phyloP scores from a whole-genome alignment of 2,329 filamentous ascomycete genomes.

The Aureobasidium sp. region DNA sequence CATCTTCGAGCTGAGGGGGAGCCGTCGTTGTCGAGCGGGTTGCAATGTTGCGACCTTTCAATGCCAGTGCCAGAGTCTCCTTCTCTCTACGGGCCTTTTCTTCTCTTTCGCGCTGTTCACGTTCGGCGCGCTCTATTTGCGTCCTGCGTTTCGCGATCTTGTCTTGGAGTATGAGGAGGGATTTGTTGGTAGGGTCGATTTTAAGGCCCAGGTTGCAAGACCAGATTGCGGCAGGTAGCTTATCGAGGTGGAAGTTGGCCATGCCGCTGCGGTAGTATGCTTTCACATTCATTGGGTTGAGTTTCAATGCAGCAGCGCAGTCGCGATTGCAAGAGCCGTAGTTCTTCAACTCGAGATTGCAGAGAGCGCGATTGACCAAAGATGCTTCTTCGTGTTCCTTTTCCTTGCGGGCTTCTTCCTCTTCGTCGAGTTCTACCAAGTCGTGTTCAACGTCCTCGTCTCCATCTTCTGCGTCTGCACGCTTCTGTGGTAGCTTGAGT shows the following conservation, averaged over 20 bases:
- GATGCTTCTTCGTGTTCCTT: constrained; percentile 63
- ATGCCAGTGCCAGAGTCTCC: constrained; percentile 42
- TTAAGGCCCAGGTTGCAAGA: constrained; percentile 66
- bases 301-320: constrained; percentile 67
- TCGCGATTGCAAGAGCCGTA: constrained; percentile 81
- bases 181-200: constrained; percentile 62
- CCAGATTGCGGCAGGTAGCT: constrained; percentile 72
- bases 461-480: constrained; percentile 38
- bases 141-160: constrained; percentile 57
- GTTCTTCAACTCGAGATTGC: constrained; percentile 81
- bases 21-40: constrained; percentile 55
- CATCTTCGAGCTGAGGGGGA: constrained; percentile 84
- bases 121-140: constrained; percentile 49
- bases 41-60: constrained; percentile 65
- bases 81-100: constrained; percentile 51
- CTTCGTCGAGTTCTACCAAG: constrained; percentile 40
- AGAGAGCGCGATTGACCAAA: constrained; percentile 81
- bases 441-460: constrained; percentile 34
- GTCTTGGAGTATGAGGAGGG: constrained; percentile 54
- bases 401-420: constrained; percentile 56
- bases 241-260: constrained; percentile 72
- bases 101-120: constrained; percentile 49
- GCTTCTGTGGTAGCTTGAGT: constrained; percentile 53
- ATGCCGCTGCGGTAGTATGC: constrained; percentile 79
- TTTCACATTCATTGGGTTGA: constrained; percentile 79